Evolutionary conservation across 768 basidiomycete genomes (phyloP).

Genomic region (Cyclocybe cylindracea): DNA sequence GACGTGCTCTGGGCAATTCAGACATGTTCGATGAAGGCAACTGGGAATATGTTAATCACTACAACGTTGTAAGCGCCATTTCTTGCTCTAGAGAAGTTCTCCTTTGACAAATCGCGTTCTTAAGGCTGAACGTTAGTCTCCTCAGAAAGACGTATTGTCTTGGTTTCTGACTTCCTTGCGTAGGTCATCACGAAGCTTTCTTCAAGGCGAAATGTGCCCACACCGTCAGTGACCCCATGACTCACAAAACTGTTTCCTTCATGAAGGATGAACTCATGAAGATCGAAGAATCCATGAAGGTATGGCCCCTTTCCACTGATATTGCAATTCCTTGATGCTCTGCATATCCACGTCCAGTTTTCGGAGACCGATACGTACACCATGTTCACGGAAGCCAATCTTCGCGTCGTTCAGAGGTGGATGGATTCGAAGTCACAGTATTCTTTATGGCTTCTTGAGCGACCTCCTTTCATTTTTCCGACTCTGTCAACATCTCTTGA

Average conservation of each 20-base stretch:
- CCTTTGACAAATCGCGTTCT: not conserved
- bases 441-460: constrained; percentile 89
- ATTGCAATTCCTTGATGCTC: not conserved
- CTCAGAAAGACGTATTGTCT: not conserved
- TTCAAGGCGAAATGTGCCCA: constrained; percentile 69
- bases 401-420: constrained; percentile 90
- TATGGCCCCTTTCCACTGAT: constrained; percentile 26
- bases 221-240: constrained; percentile 50
- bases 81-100: not conserved
- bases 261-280: constrained; percentile 74
- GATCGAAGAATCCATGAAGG: constrained; percentile 90
- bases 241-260: constrained; percentile 50
- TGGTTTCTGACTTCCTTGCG: constrained; percentile 2
- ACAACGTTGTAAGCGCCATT: constrained; percentile 38
- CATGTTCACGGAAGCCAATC: constrained; percentile 71
- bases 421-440: constrained; percentile 69
- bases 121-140: constrained; percentile 29
- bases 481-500: constrained; percentile 44
- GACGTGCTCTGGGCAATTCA: constrained; percentile 67
- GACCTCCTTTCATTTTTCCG: constrained; percentile 80
- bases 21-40: constrained; percentile 60
- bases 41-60: constrained; percentile 76
- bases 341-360: constrained; percentile 51
- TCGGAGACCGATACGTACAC: constrained; percentile 68
- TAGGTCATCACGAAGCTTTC: constrained; percentile 85